Base-by-base conservation (phyloP, 306 rosid species). In the Cucurbita moschata region DNA sequence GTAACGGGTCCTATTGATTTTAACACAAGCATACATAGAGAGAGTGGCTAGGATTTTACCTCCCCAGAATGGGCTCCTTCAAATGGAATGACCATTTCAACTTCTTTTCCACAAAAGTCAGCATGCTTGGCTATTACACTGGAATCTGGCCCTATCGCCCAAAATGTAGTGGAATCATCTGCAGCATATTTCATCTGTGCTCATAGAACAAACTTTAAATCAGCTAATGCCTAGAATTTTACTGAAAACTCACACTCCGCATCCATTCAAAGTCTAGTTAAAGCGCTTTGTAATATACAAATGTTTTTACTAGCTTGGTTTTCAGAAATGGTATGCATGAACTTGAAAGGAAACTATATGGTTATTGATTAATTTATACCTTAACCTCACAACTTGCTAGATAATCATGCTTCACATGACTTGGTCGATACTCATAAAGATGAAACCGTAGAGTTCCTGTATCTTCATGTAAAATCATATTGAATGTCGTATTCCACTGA, bases 1-100 rank as follows among this genome's bases (percentile, higher is more conserved):
- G 23, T 7, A 37, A 62, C 38, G 39, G 11, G 23, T 62, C 46
- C 4, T 12, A 8, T 59, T 30, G 5, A n/a, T 42, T 65, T 65
- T 9, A 18, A 64, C 51, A 64, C 23, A 40, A 14, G 46, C 70
- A 61, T 5, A 14, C 46, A 37, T 1, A 46, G 40, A 61, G 44
- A 37, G 10, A 46, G 49, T 16, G 18, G 53, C 3, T 72, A 64
- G 76, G 76, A 76, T 60, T 52, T 62, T 89, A 95, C 99, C 97
- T 95, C 99, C 46, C 89, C 97, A 6, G 84, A 84, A 75, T 74
- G 66, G 60, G 71, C 81, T 57, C 91, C 96, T 84, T 95, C 99
- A 82, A 95, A 95, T 67, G 99, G 99, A 84, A 95, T 88, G 58
- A 85, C 88, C 84, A 95, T 84, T 83, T 95, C 99, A 75, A 91